These are phyloP conservation scores for Verticillium longisporum DNA, from an alignment of 2,329 filamentous ascomycete genomes.

Conservation along the genomic window DNA sequence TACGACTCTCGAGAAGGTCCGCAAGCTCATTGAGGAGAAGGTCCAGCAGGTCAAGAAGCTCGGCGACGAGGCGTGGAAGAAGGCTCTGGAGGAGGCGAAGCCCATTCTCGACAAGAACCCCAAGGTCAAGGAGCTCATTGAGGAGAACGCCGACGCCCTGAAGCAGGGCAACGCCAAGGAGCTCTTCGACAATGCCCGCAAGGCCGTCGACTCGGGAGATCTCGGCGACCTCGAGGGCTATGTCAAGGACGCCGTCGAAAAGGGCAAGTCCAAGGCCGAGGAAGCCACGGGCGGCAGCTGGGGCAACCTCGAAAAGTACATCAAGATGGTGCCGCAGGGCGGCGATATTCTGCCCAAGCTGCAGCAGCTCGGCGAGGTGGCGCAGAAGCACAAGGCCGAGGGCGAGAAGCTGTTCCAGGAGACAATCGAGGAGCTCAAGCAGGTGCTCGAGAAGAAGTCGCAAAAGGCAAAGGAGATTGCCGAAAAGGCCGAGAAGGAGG, in stretches of 20 bases:
- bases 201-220: conserved; percentile 55
- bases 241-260: conserved; percentile 45
- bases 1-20: conserved; percentile 45
- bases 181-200: conserved; percentile 55
- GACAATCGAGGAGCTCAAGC: conserved; percentile 58
- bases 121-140: conserved; percentile 65
- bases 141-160: conserved; percentile 61
- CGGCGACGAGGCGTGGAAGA: conserved; percentile 66
- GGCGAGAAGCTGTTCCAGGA: conserved; percentile 64
- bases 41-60: conserved; percentile 58
- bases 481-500: conserved; percentile 45
- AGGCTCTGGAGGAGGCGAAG: conserved; percentile 64
- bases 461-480: conserved; percentile 51
- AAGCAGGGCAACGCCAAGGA: conserved; percentile 61
- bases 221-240: conserved; percentile 53
- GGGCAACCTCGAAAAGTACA: conserved; percentile 51
- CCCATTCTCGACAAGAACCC: conserved; percentile 70
- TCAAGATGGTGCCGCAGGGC: conserved; percentile 59
- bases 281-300: conserved; percentile 25
- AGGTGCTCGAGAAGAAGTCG: conserved; percentile 55
- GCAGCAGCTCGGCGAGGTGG: conserved; percentile 56
- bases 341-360: conserved; percentile 60
- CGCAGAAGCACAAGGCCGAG: conserved; percentile 61
- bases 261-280: conserved; percentile 47
- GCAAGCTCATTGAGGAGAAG: conserved; percentile 63